Percentiles rank a stretch among this genome's conserved stretches.
Conservation (phyloP, 2,329 filamentous ascomycete genomes). For the Bertia moriformis region DNA sequence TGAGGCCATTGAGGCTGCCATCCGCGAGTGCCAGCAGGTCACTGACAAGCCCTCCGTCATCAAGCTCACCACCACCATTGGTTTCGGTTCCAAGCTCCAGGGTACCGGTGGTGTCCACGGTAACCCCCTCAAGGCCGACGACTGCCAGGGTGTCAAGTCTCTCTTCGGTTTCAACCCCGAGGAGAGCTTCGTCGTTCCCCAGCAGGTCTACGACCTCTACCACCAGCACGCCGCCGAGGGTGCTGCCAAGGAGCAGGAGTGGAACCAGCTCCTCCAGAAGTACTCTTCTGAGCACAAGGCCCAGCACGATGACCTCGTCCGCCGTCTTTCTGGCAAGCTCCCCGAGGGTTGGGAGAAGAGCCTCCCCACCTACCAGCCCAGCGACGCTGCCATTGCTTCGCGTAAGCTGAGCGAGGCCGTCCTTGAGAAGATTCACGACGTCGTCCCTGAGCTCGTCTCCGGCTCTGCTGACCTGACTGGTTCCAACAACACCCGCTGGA, state of each 20-base stretch:
- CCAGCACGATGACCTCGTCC: constrained; percentile 67
- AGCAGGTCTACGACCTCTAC: constrained; percentile 87
- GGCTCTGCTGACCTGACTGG: constrained; percentile 95
- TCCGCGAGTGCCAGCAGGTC: constrained; percentile 70
- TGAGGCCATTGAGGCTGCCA: constrained; percentile 72
- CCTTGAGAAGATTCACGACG: constrained; percentile 70
- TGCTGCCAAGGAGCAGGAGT: constrained; percentile 80
- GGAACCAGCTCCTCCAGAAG: constrained; percentile 84
- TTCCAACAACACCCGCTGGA: constrained; percentile 98
- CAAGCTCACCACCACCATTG: constrained; percentile 93
- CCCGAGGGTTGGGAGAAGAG: constrained; percentile 93
- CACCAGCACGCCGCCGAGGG: constrained; percentile 72
- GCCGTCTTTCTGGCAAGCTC: constrained; percentile 69
- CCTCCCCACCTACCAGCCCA: constrained; percentile 79
- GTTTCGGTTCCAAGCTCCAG: constrained; percentile 83
- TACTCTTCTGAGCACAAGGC: constrained; percentile 66
- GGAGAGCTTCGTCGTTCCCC: constrained; percentile 81
- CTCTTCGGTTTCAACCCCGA: constrained; percentile 94
- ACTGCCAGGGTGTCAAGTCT: constrained; percentile 82
- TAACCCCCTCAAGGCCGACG: constrained; percentile 85
- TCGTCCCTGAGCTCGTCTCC: constrained; percentile 79
- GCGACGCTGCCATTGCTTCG: constrained; percentile 73
- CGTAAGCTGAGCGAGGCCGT: constrained; percentile 94
- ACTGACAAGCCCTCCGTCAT: constrained; percentile 95
- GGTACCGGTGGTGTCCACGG: constrained; percentile 94